phyloP scores from a whole-genome alignment of 2,329 filamentous ascomycete species.

The Stemphylium beticola region DNA sequence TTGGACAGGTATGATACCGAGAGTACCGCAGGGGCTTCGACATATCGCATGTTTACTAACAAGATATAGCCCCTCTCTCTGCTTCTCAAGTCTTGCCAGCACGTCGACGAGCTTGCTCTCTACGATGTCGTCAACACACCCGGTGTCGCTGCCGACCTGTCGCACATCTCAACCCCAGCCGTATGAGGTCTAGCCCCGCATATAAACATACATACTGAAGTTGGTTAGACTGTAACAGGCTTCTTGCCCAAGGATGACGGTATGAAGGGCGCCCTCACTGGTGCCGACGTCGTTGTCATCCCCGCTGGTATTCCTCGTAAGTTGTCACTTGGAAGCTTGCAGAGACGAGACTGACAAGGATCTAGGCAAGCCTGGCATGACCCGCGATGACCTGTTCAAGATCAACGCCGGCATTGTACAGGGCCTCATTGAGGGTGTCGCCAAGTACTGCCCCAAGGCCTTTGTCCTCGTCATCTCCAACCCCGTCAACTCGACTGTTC shows the following conservation, averaged over 20 bases:
- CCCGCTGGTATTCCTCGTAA: slow-evolving; percentile 96
- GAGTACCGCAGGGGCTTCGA: slow-evolving; percentile 22
- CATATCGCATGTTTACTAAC: slow-evolving; percentile 19
- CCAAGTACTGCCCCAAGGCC: slow-evolving; percentile 88
- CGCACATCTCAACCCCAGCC: slow-evolving; percentile 92
- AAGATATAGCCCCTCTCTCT: slow-evolving; percentile 83
- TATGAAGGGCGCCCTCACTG: slow-evolving; percentile 85
- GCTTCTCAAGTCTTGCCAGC: slow-evolving; percentile 87
- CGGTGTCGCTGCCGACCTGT: slow-evolving; percentile 93
- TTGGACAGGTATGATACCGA: slow-evolving; percentile 77
- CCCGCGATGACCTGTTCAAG: slow-evolving; percentile 98
- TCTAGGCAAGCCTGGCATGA: slow-evolving; percentile 97
- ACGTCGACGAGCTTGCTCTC: slow-evolving; percentile 89
- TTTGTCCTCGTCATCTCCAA: slow-evolving; percentile 98
- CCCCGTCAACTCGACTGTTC: slow-evolving; percentile 98
- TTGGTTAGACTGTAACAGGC: slow-evolving; percentile 73
- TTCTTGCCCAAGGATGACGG: slow-evolving; percentile 86
- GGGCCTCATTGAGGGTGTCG: slow-evolving; percentile 85
- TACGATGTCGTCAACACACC: slow-evolving; percentile 99
- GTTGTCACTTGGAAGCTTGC: slow-evolving; percentile 9
- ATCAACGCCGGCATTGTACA: slow-evolving; percentile 99
- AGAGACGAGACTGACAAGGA: slow-evolving; percentile 21
- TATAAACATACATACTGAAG: slow-evolving; percentile 23
- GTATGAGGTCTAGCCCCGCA: slow-evolving; percentile 55
- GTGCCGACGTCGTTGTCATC: slow-evolving; percentile 95